These are phyloP conservation scores for Ganoderma boninense DNA, from an alignment of 1,284 basidiomycete genomes.

Conservation along the genomic window DNA sequence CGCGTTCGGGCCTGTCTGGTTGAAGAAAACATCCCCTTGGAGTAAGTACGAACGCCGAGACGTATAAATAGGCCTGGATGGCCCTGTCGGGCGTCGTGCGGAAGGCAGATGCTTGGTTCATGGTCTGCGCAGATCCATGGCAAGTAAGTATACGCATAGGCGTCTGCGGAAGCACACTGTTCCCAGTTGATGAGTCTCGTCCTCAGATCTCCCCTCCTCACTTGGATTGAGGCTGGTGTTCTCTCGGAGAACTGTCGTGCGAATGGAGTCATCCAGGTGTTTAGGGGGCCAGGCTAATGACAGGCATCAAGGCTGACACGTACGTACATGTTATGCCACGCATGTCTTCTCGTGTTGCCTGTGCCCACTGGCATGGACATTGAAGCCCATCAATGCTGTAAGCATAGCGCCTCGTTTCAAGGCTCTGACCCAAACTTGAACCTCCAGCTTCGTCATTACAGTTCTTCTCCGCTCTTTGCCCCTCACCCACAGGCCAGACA, in stretches of 20 bases:
- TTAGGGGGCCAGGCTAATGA: neutral
- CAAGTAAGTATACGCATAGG: neutral
- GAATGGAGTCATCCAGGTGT: neutral
- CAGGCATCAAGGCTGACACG: constrained; percentile 7
- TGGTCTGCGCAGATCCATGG: neutral
- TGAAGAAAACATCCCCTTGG: neutral
- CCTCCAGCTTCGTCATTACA: neutral
- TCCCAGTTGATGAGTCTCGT: neutral
- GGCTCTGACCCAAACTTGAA: constrained; percentile 12
- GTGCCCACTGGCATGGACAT: neutral
- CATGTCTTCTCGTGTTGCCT: constrained; percentile 9
- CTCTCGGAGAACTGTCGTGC: neutral
- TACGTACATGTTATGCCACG: constrained; percentile 20
- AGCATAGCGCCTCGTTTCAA: constrained; percentile 20
- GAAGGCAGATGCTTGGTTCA: neutral
- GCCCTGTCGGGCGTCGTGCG: neutral
- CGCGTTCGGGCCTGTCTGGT: constrained; percentile 5
- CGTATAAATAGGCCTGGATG: neutral
- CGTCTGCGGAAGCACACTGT: neutral
- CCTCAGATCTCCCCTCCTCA: neutral
- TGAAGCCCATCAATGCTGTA: neutral
- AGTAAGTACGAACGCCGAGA: neutral
- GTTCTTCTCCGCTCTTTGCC: neutral
- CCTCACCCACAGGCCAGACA: neutral
- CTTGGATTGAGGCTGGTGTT: neutral